Percentiles rank a stretch among this genome's conserved stretches.
Evolutionary conservation across 352 stramenopile species (phyloP).

Genomic region (Pythium rhizo-oryzae): DNA sequence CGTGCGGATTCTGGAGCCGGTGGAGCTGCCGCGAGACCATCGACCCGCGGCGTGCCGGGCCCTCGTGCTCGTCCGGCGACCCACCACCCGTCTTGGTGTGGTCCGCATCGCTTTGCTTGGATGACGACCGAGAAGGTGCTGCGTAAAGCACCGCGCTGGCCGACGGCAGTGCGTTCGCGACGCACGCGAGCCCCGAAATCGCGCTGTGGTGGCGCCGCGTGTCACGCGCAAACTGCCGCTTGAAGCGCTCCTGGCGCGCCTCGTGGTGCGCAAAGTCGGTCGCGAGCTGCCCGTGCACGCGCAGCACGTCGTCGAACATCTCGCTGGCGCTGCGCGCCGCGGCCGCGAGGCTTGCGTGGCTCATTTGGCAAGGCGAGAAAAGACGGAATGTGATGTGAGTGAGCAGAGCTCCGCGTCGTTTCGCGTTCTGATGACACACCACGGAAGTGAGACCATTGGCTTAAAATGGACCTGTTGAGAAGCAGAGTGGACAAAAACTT

Average conservation of each 20-base stretch:
- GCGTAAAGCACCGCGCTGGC: conserved; percentile 42
- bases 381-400: background rate
- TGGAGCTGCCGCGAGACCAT: conserved; percentile 22
- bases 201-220: conserved; percentile 50
- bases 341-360: conserved; percentile 20
- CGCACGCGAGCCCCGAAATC: conserved; percentile 46
- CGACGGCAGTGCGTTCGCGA: conserved; percentile 28
- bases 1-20: conserved; percentile 15
- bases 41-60: conserved; percentile 2
- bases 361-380: background rate
- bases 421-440: background rate
- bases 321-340: conserved; percentile 29
- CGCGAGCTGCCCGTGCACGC: conserved; percentile 38
- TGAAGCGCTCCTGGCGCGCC: conserved; percentile 52
- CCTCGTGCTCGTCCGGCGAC: background rate
- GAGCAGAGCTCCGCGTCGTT: background rate
- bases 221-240: conserved; percentile 54
- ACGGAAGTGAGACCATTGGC: background rate
- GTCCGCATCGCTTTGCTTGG: background rate
- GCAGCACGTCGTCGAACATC: conserved; percentile 54
- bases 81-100: conserved; percentile 1
- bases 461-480: background rate
- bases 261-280: conserved; percentile 51
- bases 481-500: background rate
- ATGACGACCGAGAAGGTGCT: conserved; percentile 14